Percentiles rank a stretch among this genome's conserved stretches.
Conservation (phyloP, 164 flowering plant species). For the Vitis vinifera region ASM3070453v1 NC_081818.1:195501-196000, state of each 20-base stretch:
- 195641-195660: background rate
- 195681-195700: slow-evolving; percentile 91
- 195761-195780: slow-evolving; percentile 43
- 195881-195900: slow-evolving; percentile 30
- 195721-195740: slow-evolving; percentile 74
- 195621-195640: background rate
- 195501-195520: background rate
- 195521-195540: background rate
- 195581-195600: background rate
- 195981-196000: slow-evolving; percentile 99
- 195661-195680: slow-evolving; percentile 36
- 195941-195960: slow-evolving; percentile 84
- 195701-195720: slow-evolving; percentile 84
- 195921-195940: slow-evolving; percentile 55
- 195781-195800: slow-evolving; percentile 50
- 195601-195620: background rate
- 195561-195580: background rate
- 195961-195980: slow-evolving; percentile 85
- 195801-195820: slow-evolving; percentile 67
- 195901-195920: slow-evolving; percentile 47
- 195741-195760: slow-evolving; percentile 70
- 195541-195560: background rate
- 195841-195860: slow-evolving; percentile 42
- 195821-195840: slow-evolving; percentile 34
- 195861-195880: slow-evolving; percentile 19